Evolutionary conservation across 495 filamentous ascomycete species (phyloP), one percentile per base, ranked within the genome.

Genomic region (Neurospora cerealis): DNA sequence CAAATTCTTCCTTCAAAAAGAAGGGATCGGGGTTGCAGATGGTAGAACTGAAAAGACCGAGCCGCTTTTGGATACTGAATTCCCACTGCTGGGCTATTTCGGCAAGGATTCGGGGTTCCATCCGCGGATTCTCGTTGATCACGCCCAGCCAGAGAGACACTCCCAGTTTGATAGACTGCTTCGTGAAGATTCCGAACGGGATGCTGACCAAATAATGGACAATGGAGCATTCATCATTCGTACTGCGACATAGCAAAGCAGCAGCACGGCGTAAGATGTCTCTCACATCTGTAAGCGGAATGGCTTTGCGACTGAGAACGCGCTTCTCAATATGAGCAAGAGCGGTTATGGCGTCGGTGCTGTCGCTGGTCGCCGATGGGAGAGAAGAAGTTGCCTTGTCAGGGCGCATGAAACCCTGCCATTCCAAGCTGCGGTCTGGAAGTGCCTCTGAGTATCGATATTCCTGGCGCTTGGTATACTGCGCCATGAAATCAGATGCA

Each of bases 391-490:
- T 74, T 66, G 83, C 79, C 39, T 83, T 81, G 69, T 85, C 83
- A 60, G 87, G 77, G 8, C 85, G 84, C 80, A 89, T 87, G 72
- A 89, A 85, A 44, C 84, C 85, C 36, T 89, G 76, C 86, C 90
- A 88, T 73, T 93, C 91, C 70, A 83, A 81, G 70, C 88, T 87
- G 74, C 90, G 86, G 46, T 89, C 89, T 13, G 89, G 87, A 48
- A 91, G 79, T 13, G 89, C 83, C 78, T 97, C 93, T 17, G 91
- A 88, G 74, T 93, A 92, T 38, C 93, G 89, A 80, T 98, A 98
- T 77, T 94, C 94, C 79, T 98, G 96, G 10, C 96, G 92, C 32
- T 93, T 96, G n/a, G 95, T 98, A 78, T 98, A 98, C 79, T 98
- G 93, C 40, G 94, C 93, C 79, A 98, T 91, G 77, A 99, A 97